phyloP scores from a whole-genome alignment of 73 alveolate species.

The Tetrahymena elliotti region DNA sequence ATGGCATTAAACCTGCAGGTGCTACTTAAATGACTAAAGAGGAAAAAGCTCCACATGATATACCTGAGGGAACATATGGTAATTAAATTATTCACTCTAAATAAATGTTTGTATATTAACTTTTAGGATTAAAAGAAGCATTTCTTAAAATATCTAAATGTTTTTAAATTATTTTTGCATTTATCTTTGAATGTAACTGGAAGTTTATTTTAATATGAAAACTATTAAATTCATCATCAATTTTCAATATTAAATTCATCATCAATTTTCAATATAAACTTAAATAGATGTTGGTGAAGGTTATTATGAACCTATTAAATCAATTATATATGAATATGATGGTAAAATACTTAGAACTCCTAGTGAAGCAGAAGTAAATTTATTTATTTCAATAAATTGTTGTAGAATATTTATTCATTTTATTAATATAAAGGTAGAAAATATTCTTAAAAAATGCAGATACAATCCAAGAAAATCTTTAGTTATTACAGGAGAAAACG shows the following conservation, averaged over 20 bases:
- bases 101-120: no score
- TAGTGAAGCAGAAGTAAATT: conserved; percentile 62
- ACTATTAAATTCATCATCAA: no score
- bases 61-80: conserved; percentile 93
- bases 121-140: no score
- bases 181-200: no score
- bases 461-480: conserved; percentile 71
- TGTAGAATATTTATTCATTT: neutral
- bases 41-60: conserved; percentile 59
- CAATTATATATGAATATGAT: conserved; percentile 74
- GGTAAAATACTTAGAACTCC: conserved; percentile 75
- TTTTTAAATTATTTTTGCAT: no score
- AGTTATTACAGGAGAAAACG: conserved; percentile 70
- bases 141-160: no score
- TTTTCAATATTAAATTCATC: no score
- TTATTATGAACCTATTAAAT: conserved; percentile 86
- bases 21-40: conserved; percentile 72
- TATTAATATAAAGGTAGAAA: conserved; percentile 24
- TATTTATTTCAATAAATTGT: neutral
- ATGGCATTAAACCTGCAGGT: conserved; percentile 78
- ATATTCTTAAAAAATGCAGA: conserved; percentile 83
- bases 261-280: no score
- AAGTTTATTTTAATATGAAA: no score
- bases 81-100: neutral
- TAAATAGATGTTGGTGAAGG: conserved; percentile 84